Conservation (phyloP, 805 yeast genomes). For the Phaffomyces opuntiae region DNA sequence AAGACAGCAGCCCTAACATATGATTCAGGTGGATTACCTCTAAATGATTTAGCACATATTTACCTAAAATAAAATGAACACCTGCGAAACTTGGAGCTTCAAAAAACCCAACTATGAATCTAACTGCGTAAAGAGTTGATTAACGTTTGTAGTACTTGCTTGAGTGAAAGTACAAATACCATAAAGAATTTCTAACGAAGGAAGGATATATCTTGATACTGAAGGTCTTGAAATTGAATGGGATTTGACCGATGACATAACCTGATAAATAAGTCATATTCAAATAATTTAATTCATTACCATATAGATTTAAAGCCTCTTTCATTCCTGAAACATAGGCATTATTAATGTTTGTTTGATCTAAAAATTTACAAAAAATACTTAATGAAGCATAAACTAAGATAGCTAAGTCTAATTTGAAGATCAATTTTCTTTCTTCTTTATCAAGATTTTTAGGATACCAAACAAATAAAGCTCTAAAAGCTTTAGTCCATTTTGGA, state of each 20-base stretch:
- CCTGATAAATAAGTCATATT: constrained; percentile 5
- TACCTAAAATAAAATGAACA: constrained; percentile 1
- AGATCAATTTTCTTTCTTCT: too few species aligned
- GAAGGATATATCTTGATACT: constrained; percentile 22
- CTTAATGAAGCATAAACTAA: too few species aligned
- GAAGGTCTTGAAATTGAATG: constrained; percentile 36
- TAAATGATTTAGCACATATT: not conserved
- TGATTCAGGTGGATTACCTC: constrained; percentile 2
- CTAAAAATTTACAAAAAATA: constrained; percentile 35
- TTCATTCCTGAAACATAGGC: constrained; percentile 61
- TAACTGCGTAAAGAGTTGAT: constrained; percentile 26
- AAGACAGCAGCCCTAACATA: constrained; percentile 15
- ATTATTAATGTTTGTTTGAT: constrained; percentile 49
- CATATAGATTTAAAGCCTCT: constrained; percentile 37
- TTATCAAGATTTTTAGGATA: too few species aligned
- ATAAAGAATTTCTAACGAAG: constrained; percentile 41
- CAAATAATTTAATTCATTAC: constrained; percentile 43
- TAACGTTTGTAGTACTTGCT: not conserved
- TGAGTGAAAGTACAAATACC: constrained; percentile 10
- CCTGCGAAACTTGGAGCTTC: constrained; percentile 7
- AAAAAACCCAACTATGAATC: constrained; percentile 12
- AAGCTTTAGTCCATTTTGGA: too few species aligned
- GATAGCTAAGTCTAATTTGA: too few species aligned
- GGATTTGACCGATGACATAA: constrained; percentile 5
- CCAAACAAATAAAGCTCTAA: too few species aligned